Evolutionary conservation across 2,329 filamentous ascomycete genomes (phyloP), one percentile per base, ranked within the genome.

Genomic region (Stemphylium lycopersici): DNA sequence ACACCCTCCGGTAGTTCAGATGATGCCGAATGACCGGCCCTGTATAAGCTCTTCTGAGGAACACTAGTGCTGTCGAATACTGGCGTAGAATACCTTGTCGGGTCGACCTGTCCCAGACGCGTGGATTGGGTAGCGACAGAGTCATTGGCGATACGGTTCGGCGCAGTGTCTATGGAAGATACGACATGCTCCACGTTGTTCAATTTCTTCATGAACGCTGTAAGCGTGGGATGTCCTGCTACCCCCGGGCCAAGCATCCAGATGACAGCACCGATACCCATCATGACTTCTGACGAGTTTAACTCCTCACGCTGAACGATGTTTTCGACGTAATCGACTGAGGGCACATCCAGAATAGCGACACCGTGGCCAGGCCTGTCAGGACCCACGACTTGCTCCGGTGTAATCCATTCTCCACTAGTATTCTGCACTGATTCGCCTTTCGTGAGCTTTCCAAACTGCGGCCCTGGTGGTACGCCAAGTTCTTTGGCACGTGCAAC

Each of bases 301-400:
- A 90, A 93, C 72, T 97, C 93, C 3, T 87, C 81, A 29, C 91
- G 84, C 32, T 80, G 78, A 38, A 96, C 66, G 47, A 97, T 81
- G 5, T 83, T 76, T 11, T 88, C 84, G 22, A 98, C 78, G 66
- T 95, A 93, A 6, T 86, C 84, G 1, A 72, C 58, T 12, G 87
- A 84, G 1, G 91, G 90, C 6, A 99, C 74, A 63, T 98, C 93
- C 36, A 96, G 79, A 6, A 99, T 81, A 7, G 90, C 89, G 59
- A 96, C 81, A 2, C 91, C 93, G 50, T 81, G 84, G 10, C 92
- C 92, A 5, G 83, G 81, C 50, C 86, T 82, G 3, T 82, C 76
- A 10, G 87, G 79, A 1, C 84, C 91, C 46, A 99, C 70, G 1
- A 98, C 92, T 88, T 96, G 95, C 0, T 95, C 90, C 1, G 93